Evolutionary conservation across 108 stramenopile species (phyloP), one percentile per base, ranked within the genome.

Genomic region (Conticribra guillardii): DNA sequence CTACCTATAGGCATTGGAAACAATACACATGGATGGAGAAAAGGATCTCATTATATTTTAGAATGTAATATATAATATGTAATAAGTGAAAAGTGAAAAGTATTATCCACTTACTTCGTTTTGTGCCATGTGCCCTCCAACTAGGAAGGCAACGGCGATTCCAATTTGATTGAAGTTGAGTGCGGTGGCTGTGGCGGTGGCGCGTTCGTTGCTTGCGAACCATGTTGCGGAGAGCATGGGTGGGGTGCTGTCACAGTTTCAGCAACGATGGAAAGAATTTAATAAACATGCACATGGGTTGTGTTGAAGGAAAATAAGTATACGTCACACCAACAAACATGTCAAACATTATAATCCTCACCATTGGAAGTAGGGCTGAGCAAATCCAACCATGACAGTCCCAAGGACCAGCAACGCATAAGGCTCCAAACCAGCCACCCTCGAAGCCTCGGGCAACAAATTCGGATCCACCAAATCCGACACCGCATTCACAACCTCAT

Each of bases 161-260:
- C 84, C 84, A 54, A 85, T 73, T 61, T 85, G 84, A 34, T 85
- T 85, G 41, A 78, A 77, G 54, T 84, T 84, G 59, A 84, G 47
- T 28, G 83, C 83, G 0, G 76, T 81, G 7, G 83, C 83, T n/a
- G 83, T 84, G 31, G 79, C 69, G 11, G 72, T 68, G 19, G 84
- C 84, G 28, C 84, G 64, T 64, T 85, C 84, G 28, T 82, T 70
- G 22, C 52, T 41, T 15, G 76, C 81, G 60, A 85, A 85, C 84
- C 84, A 85, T 16, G 76, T 78, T 0, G 84, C 81, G 18, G 61
- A 64, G 1, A 85, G 50, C 66, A 82, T 54, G 19, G 84, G 84
- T 4, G 84, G 84, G 7, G 81, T 82, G 69, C 84, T 41, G 37
- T 41, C 8, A 11, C 11, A 9, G 37, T 41, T n/a, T n/a, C n/a